Conservation (phyloP, 345 rosid species). For the Triadica sebifera region DNA sequence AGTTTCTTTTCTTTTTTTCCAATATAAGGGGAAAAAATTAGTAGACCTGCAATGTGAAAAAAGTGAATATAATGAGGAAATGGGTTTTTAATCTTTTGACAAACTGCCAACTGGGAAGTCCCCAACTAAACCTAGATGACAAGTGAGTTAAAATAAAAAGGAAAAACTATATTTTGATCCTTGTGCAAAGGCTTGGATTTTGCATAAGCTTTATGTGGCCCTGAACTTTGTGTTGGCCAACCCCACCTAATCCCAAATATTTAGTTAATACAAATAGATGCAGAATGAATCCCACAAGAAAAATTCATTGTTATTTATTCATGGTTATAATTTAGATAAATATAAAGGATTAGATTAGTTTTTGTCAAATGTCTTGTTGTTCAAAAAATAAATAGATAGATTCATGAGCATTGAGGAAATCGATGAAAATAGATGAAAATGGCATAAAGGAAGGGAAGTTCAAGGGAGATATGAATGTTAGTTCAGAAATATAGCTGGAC, state of each 20-base stretch:
- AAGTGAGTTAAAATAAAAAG: neutral
- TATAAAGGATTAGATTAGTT: too few species aligned
- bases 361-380: too few species aligned
- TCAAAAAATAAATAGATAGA: too few species aligned
- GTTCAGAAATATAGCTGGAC: neutral
- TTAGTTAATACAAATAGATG: too few species aligned
- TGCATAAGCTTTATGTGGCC: neutral
- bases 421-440: neutral
- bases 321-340: too few species aligned
- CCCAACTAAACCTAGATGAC: conserved; percentile 2
- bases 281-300: too few species aligned
- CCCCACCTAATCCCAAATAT: too few species aligned
- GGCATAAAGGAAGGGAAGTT: neutral
- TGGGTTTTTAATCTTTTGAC: conserved; percentile 3
- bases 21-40: neutral
- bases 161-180: neutral
- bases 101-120: neutral
- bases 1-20: neutral
- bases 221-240: neutral
- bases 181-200: neutral
- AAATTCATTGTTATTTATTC: too few species aligned
- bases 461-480: neutral
- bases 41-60: neutral
- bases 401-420: too few species aligned
- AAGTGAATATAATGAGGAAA: neutral